Evolutionary conservation across 257 asterid genomes (phyloP).

Genomic region (Fraxinus pennsylvanica): DNA sequence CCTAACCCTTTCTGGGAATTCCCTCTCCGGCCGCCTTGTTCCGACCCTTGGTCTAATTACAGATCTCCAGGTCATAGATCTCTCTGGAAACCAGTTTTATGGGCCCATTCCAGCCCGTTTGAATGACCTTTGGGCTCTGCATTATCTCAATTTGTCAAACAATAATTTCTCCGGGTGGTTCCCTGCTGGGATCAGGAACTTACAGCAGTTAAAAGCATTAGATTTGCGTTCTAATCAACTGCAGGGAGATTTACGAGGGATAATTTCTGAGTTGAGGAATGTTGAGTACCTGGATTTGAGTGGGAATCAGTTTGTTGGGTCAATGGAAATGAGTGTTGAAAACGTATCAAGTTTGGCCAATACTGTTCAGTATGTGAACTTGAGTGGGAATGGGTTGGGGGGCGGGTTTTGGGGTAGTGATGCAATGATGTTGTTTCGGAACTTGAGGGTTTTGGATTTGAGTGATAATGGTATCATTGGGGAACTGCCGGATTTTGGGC

Average conservation of each 20-base stretch:
- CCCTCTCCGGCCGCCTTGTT: constrained; percentile 70
- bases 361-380: constrained; percentile 56
- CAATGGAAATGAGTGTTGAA: constrained; percentile 47
- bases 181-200: constrained; percentile 60
- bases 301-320: constrained; percentile 58
- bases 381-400: constrained; percentile 62
- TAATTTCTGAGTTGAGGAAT: constrained; percentile 64
- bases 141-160: constrained; percentile 59
- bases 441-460: constrained; percentile 70
- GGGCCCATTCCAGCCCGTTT: constrained; percentile 77
- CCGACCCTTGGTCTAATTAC: constrained; percentile 69
- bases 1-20: constrained; percentile 72
- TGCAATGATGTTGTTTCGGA: constrained; percentile 55
- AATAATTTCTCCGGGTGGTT: constrained; percentile 63
- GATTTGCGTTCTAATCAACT: constrained; percentile 72
- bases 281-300: constrained; percentile 79
- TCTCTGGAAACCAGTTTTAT: constrained; percentile 64
- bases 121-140: constrained; percentile 64
- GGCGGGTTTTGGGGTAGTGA: constrained; percentile 61
- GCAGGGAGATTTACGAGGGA: constrained; percentile 50
- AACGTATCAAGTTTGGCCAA: constrained; percentile 70
- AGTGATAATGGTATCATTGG: constrained; percentile 58
- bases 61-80: constrained; percentile 72
- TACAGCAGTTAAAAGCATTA: constrained; percentile 72
- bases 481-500: constrained; percentile 59